A percentile compares a stretch with the other conserved stretches of the same genome.
phyloP scores from a whole-genome alignment of 352 stramenopile genomes.

The Globisporangium middletonii region DNA sequence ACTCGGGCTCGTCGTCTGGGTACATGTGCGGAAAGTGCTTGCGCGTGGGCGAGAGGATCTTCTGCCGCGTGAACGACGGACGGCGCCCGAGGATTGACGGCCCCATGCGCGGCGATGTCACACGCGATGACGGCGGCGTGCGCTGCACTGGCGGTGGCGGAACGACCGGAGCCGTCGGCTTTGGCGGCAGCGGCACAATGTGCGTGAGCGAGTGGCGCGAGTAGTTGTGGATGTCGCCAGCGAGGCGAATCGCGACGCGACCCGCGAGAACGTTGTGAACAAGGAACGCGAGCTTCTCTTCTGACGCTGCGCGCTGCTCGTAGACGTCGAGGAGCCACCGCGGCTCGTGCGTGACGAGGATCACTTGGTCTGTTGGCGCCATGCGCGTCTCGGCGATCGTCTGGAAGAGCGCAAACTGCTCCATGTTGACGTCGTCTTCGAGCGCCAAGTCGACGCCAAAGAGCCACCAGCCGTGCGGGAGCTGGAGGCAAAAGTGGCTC shows the following conservation, averaged over 20 bases:
- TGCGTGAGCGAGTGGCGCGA: constrained; percentile 67
- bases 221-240: constrained; percentile 94
- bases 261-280: constrained; percentile 72
- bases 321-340: constrained; percentile 90
- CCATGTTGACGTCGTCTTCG: constrained; percentile 91
- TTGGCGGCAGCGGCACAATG: neutral
- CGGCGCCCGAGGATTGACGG: constrained; percentile 7
- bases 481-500: constrained; percentile 89
- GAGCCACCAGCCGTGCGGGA: constrained; percentile 90
- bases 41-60: constrained; percentile 33
- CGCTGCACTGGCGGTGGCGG: neutral
- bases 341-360: constrained; percentile 90
- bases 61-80: constrained; percentile 13
- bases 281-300: constrained; percentile 74
- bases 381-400: constrained; percentile 74
- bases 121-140: neutral
- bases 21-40: constrained; percentile 85
- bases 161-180: constrained; percentile 11
- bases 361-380: constrained; percentile 76
- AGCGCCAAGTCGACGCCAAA: constrained; percentile 89
- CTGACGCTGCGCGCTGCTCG: constrained; percentile 58
- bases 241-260: constrained; percentile 70
- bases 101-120: constrained; percentile 12
- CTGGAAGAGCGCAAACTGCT: constrained; percentile 92
- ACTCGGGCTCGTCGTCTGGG: constrained; percentile 14